Conservation (phyloP, 306 rosid genomes). For the Vigna reflexopilosa region DNA sequence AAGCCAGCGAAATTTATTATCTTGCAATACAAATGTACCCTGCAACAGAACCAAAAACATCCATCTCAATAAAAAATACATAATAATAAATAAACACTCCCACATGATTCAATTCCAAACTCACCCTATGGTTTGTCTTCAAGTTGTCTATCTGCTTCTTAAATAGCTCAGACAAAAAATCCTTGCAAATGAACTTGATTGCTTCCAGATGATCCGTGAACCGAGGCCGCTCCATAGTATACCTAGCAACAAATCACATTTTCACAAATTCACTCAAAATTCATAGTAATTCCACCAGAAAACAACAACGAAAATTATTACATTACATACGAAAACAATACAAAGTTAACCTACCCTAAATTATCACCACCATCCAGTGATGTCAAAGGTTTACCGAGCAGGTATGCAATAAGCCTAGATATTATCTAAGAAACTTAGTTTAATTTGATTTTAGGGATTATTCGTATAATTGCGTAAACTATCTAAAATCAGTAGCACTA, state of each 20-base stretch:
- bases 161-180: conserved; percentile 97
- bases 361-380: conserved; percentile 4
- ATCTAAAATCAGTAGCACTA: not conserved
- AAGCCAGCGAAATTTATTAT: conserved; percentile 87
- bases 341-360: conserved; percentile 4
- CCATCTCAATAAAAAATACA: conserved; percentile 33
- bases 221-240: conserved; percentile 95
- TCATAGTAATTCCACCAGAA: conserved; percentile 17
- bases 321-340: not conserved
- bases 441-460: not conserved
- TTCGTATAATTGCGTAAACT: not conserved
- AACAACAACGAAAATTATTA: not conserved
- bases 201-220: conserved; percentile 95
- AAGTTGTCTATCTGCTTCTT: conserved; percentile 98
- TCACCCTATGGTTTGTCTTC: conserved; percentile 93
- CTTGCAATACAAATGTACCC: conserved; percentile 99
- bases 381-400: not conserved
- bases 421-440: not conserved
- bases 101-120: conserved; percentile 38
- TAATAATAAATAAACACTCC: not conserved
- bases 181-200: conserved; percentile 97
- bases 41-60: conserved; percentile 46
- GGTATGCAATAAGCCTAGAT: not conserved
- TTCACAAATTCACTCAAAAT: conserved; percentile 15
- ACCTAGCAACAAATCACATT: conserved; percentile 54